These are phyloP conservation scores for Cytidiella melzeri DNA, from an alignment of 768 basidiomycete species.

Conservation along the genomic window DNA sequence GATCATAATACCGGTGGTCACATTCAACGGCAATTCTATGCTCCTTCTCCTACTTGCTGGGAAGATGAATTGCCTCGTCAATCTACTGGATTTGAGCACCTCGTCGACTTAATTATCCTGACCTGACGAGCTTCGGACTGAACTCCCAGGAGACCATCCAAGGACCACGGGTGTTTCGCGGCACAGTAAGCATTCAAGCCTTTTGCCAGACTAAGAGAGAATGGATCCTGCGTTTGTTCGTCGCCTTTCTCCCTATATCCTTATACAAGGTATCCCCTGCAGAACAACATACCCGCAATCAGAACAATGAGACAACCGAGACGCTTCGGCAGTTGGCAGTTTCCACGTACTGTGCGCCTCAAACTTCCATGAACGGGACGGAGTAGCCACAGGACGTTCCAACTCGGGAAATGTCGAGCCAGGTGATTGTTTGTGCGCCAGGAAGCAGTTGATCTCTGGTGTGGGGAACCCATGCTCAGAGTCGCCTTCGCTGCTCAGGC, in stretches of 20 bases:
- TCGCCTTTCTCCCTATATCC: conserved; percentile 5
- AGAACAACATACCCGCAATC: not conserved
- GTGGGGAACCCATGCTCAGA: not conserved
- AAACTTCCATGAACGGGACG: conserved; percentile 12
- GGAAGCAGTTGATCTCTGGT: conserved; percentile 7
- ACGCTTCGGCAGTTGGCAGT: not conserved
- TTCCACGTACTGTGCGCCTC: conserved; percentile 8
- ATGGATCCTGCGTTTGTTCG: not conserved
- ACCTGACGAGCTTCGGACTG: not conserved
- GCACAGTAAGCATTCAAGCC: conserved; percentile 9
- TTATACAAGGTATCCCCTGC: conserved; percentile 4
- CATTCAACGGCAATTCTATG: not conserved
- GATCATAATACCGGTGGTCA: not conserved
- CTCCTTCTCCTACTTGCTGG: not conserved
- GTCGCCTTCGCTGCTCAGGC: conserved; percentile 2
- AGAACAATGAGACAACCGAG: not conserved
- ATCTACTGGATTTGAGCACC: not conserved
- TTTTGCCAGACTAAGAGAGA: conserved; percentile 1
- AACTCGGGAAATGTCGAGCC: conserved; percentile 10
- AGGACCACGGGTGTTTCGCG: conserved; percentile 10
- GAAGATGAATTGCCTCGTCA: not conserved
- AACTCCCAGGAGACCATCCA: conserved; percentile 10
- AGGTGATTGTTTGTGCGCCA: conserved; percentile 10
- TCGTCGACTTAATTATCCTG: not conserved
- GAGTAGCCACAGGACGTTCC: conserved; percentile 12